Evolutionary conservation across 345 rosid species (phyloP), one percentile per base, ranked within the genome.

Genomic region (Iberis pinnata): DNA sequence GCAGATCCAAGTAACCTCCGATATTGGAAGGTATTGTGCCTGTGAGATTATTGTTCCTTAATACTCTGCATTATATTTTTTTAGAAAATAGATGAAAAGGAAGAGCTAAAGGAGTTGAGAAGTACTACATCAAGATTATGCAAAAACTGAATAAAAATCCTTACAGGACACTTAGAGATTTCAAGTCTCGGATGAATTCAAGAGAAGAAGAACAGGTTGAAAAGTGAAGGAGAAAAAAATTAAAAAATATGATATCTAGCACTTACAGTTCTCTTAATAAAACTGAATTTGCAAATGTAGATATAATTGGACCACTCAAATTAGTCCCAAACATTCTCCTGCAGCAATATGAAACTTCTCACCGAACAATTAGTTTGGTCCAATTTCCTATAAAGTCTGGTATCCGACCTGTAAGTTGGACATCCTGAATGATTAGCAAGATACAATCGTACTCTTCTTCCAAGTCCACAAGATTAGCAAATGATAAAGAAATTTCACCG

Each of bases 361-460:
- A 87, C 93, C 83, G 49, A 9, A 37, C 8, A 22, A 3, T 12
- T 56, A 87, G 77, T 35, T 56, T 78, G 49, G 80, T 60, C 87
- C 81, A 83, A 48, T 69, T 78, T 40, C 89, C 96, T 31, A 78
- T 74, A 40, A 87, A 80, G 48, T 69, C 80, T 2, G 97, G 97
- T 61, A 88, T 70, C 24, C 11, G 70, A 50, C 97, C 90, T 4
- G 80, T 77, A 45, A 82, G 70, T 50, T 69, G 69, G 63, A 43
- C 69, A 63, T 82, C 88, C 54, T 7, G 32, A 33, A 57, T 16
- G 35, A 49, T 36, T 18, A 22, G 27, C n/a, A 35, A 51, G 29
- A 59, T 44, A 51, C n/a, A 31, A 48, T 40, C 78, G 77, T 77
- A 79, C 84, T 71, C 57, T 32, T 24, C 72, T 11, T 46, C 48